phyloP scores from a whole-genome alignment of 371 early-diverging fungal species.

The Fennellomyces sp. region DNA sequence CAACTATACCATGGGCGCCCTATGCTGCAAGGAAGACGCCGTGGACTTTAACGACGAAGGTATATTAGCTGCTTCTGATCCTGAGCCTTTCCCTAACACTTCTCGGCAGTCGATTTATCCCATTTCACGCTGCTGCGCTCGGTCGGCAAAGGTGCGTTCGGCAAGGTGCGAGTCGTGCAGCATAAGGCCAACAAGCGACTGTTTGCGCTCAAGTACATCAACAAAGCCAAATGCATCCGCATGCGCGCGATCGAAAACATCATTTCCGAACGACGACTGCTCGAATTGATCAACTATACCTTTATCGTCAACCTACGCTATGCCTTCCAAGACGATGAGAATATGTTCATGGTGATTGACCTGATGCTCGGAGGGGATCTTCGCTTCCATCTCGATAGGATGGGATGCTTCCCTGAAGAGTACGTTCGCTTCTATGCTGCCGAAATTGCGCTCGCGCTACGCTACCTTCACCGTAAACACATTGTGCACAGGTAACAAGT shows the following conservation, averaged over 20 bases:
- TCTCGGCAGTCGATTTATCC: conserved; percentile 60
- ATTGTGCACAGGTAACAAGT: conserved; percentile 59
- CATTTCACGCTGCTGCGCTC: conserved; percentile 69
- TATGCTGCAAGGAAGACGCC: conserved; percentile 41
- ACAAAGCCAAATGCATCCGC: conserved; percentile 56
- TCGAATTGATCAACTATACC: conserved; percentile 44
- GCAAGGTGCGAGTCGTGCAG: conserved; percentile 86
- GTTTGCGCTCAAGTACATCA: conserved; percentile 63
- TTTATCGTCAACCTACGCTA: conserved; percentile 70
- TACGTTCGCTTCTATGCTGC: conserved; percentile 78
- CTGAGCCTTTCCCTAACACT: no score
- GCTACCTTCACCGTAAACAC: conserved; percentile 66
- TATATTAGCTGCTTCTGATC: no score
- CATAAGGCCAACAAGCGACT: conserved; percentile 64
- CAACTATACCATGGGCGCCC: conserved; percentile 25
- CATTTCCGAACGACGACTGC: conserved; percentile 55
- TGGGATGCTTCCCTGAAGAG: conserved; percentile 65
- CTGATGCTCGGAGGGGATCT: conserved; percentile 88
- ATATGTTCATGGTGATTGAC: conserved; percentile 78
- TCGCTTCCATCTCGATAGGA: conserved; percentile 71
- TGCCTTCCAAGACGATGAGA: conserved; percentile 83
- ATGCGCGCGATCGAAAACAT: conserved; percentile 60
- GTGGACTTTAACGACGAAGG: conserved; percentile 36
- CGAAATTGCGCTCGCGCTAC: conserved; percentile 67
- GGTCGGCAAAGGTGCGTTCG: conserved; percentile 76